phyloP scores from a whole-genome alignment of 352 stramenopile species.

The Globisporangium lucens region DNA sequence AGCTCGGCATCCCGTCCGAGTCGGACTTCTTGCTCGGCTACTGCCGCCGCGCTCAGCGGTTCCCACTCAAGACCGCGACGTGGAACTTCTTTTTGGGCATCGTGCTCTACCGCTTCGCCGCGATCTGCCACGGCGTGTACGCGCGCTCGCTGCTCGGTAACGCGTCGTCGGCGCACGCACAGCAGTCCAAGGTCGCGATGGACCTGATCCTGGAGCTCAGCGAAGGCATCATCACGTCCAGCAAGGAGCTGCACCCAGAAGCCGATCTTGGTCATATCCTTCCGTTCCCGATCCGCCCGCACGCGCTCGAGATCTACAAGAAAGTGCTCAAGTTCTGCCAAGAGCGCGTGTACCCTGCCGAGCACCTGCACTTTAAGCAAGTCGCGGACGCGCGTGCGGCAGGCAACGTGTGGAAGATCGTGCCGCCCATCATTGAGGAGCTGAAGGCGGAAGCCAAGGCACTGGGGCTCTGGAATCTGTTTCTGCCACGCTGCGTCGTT shows the following conservation, averaged over 20 bases:
- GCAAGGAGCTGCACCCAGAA: conserved; percentile 41
- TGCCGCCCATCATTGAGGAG: conserved; percentile 87
- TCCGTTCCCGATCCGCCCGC: conserved; percentile 70
- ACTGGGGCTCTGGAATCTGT: conserved; percentile 96
- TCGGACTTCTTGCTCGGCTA: conserved; percentile 58
- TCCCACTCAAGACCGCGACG: conserved; percentile 44
- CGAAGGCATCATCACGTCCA: conserved; percentile 29
- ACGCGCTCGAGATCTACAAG: conserved; percentile 77
- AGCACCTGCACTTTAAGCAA: conserved; percentile 83
- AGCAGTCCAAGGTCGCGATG: conserved; percentile 62
- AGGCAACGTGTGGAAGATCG: conserved; percentile 71
- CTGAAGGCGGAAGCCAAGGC: conserved; percentile 90
- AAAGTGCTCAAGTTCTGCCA: conserved; percentile 89
- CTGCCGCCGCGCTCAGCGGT: conserved; percentile 45
- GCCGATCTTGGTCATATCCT: conserved; percentile 50
- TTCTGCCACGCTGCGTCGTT: conserved; percentile 75
- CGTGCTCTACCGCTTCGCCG: conserved; percentile 71
- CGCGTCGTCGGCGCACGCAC: conserved; percentile 75
- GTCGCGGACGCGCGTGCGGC: conserved; percentile 44
- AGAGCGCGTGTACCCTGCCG: conserved; percentile 87
- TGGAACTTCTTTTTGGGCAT: conserved; percentile 81
- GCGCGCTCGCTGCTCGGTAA: conserved; percentile 69
- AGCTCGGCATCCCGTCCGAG: conserved; percentile 63
- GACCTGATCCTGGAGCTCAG: conserved; percentile 54
- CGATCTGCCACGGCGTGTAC: conserved; percentile 82